Evolutionary conservation across 176 grass and related monocot genomes (phyloP), one percentile per base, ranked within the genome.

Genomic region (Eremochloa ophiuroides): DNA sequence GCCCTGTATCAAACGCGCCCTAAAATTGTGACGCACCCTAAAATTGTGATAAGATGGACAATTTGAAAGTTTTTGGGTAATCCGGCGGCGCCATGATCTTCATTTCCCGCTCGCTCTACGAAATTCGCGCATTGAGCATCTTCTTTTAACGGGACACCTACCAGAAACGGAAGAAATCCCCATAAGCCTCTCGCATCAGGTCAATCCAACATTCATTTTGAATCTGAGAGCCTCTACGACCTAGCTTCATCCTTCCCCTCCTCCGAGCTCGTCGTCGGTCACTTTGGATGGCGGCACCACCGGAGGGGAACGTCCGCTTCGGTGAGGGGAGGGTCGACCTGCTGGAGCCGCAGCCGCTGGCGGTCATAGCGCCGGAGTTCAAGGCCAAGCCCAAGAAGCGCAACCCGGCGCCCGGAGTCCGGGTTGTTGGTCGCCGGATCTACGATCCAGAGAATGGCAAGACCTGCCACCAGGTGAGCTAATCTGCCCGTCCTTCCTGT

Each of bases 381-480:
- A n/a, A n/a, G 33, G 56, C 26, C 1, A 29, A 74, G 15, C 33
- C 48, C 9, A 34, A 58, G 23, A 91, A 97, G 76, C 85, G 87
- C 75, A 92, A 70, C 53, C 63, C 75, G 53, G 67, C 62, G n/a
- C 88, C 86, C 12, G 88, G 84, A 31, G 76, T 91, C 33, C 88
- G 92, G 48, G 47, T 90, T 23, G 61, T 91, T 66, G 86, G 90
- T 6, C 26, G 53, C 48, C 92, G 92, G 71, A 94, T 91, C 78
- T 91, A 91, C 69, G 90, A 98, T 39, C 80, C 93, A 30, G 62
- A 92, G 84, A 85, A 95, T 20, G 86, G 93, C 66, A 95, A 93
- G 80, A 88, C 93, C 56, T 99, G 96, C 86, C 93, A 99, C 84
- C 96, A 99, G 88, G 96, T 95, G 30, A 46, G 72, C 56, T 38